These are phyloP conservation scores for Conringia planisiliqua DNA, from an alignment of 345 rosid species.

Conservation along the genomic window DNA sequence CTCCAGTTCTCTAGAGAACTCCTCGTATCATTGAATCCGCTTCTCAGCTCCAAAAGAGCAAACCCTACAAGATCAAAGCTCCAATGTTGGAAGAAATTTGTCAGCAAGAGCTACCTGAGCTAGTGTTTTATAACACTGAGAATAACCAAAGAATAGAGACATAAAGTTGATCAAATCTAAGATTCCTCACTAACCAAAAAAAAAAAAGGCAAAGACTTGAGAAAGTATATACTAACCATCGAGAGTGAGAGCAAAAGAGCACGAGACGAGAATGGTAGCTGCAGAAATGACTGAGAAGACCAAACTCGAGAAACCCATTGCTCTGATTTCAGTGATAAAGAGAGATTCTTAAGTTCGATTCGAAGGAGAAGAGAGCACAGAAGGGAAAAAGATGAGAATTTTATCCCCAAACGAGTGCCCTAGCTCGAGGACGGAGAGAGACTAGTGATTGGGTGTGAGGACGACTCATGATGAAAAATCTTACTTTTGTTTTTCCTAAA, in stretches of 20 bases:
- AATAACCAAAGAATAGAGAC: not conserved
- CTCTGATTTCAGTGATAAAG: not conserved
- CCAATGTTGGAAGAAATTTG: not conserved
- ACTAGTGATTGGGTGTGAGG: slow-evolving; percentile 21
- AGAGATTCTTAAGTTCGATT: not conserved
- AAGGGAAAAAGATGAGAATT: slow-evolving; percentile 1
- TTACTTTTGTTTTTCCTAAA: slow-evolving; percentile 30
- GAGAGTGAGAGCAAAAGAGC: slow-evolving; percentile 30
- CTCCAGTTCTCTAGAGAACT: slow-evolving; percentile 69
- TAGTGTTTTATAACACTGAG: not conserved
- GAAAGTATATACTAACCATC: slow-evolving; percentile 28
- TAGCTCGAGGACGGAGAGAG: slow-evolving; percentile 12
- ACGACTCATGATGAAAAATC: slow-evolving; percentile 27
- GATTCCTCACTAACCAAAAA: slow-evolving; percentile 18
- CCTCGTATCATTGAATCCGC: slow-evolving; percentile 68
- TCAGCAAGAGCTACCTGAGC: not conserved
- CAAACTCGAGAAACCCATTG: slow-evolving; percentile 21
- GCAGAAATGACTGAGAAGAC: slow-evolving; percentile 4
- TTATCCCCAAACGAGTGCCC: slow-evolving; percentile 12
- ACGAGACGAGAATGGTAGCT: slow-evolving; percentile 23
- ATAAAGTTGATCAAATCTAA: slow-evolving; percentile 18
- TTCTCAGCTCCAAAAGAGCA: slow-evolving; percentile 71
- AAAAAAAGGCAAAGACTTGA: not conserved
- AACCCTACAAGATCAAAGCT: slow-evolving; percentile 41
- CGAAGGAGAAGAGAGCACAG: not conserved